Evolutionary conservation across 495 filamentous ascomycete genomes (phyloP).

Genomic region (Cercophora sp.): DNA sequence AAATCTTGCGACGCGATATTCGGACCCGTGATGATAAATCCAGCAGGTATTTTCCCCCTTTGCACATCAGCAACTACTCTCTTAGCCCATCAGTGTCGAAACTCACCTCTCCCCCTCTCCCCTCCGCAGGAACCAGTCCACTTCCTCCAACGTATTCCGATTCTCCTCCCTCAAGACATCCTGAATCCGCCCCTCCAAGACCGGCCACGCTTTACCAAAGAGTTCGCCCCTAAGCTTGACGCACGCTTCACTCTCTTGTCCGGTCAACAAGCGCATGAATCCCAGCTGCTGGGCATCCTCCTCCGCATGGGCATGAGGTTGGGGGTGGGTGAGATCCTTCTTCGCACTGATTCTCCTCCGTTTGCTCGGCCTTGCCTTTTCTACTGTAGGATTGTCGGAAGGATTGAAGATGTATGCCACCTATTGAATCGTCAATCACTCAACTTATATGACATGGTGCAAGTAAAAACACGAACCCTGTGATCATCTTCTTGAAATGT

Average conservation of each 20-base stretch:
- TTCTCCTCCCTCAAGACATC: slow-evolving; percentile 62
- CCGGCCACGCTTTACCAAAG: too few species aligned
- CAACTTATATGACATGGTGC: not conserved
- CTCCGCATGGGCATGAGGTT: too few species aligned
- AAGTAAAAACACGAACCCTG: slow-evolving; percentile 16
- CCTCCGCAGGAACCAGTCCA: slow-evolving; percentile 60
- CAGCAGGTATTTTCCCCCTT: slow-evolving; percentile 60
- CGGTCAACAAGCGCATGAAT: too few species aligned
- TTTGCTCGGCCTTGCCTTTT: too few species aligned
- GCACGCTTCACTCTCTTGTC: too few species aligned
- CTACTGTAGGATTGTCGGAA: slow-evolving; percentile 28
- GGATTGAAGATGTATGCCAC: slow-evolving; percentile 69
- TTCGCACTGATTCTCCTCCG: too few species aligned
- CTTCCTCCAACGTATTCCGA: slow-evolving; percentile 54
- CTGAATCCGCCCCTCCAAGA: slow-evolving; percentile 61
- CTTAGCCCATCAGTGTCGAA: too few species aligned
- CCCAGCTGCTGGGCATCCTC: too few species aligned
- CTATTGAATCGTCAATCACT: slow-evolving; percentile 33
- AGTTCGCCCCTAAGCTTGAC: too few species aligned
- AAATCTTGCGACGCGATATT: slow-evolving; percentile 74
- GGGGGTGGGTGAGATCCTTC: too few species aligned
- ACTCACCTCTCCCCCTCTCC: slow-evolving; percentile 34
- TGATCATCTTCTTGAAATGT: slow-evolving; percentile 32
- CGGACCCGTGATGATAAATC: slow-evolving; percentile 79
- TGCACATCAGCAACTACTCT: too few species aligned